These are phyloP conservation scores for Leccinum sublutescens DNA, from an alignment of 768 basidiomycete genomes.

Conservation along the genomic window DNA sequence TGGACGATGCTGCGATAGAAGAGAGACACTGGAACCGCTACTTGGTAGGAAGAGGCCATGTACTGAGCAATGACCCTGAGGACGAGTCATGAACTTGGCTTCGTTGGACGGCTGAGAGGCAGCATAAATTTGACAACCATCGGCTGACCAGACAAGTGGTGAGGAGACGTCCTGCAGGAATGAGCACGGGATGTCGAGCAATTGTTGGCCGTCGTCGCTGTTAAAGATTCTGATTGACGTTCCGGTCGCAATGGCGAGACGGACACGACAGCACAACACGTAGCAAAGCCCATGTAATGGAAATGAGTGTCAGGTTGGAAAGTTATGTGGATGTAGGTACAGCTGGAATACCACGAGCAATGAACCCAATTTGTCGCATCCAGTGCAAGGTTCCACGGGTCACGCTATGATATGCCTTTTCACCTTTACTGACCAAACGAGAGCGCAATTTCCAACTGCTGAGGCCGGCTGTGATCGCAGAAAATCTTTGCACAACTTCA, in stretches of 20 bases:
- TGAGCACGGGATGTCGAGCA: too few species aligned
- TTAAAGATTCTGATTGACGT: too few species aligned
- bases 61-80: too few species aligned
- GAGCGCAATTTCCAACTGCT: conserved; percentile 30
- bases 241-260: neutral
- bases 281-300: neutral
- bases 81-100: too few species aligned
- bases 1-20: too few species aligned
- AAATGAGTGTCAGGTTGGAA: neutral
- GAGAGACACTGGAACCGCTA: too few species aligned
- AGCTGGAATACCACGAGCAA: conserved; percentile 17
- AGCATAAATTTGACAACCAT: too few species aligned
- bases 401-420: neutral
- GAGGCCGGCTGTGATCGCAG: conserved; percentile 7
- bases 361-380: conserved; percentile 21
- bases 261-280: neutral
- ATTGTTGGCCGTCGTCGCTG: too few species aligned
- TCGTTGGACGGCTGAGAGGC: too few species aligned
- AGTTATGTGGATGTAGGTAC: conserved; percentile 4
- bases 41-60: too few species aligned
- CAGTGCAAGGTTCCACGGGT: conserved; percentile 19
- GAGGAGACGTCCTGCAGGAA: too few species aligned
- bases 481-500: conserved; percentile 19
- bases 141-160: too few species aligned
- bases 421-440: conserved; percentile 12